phyloP scores from a whole-genome alignment of 805 yeast species.

The Hemisphaericaspora nanyangensis region DNA sequence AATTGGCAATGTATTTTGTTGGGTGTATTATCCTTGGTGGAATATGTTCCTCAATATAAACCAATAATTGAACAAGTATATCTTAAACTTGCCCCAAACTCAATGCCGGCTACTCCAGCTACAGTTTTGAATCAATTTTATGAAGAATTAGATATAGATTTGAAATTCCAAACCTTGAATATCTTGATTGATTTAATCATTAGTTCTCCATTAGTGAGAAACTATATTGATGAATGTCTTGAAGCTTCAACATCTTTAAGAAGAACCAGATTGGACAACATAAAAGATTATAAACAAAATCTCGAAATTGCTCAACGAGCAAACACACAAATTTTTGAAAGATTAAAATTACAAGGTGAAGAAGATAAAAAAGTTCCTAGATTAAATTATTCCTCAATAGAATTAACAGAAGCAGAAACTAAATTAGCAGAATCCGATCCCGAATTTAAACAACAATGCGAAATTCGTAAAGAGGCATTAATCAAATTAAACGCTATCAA shows the following conservation, averaged over 20 bases:
- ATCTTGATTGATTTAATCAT: constrained; percentile 62
- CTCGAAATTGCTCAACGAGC: constrained; percentile 47
- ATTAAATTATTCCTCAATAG: constrained; percentile 29
- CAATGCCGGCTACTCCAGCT: constrained; percentile 44
- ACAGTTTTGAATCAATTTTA: constrained; percentile 55
- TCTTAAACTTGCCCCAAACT: constrained; percentile 55
- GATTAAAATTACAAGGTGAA: constrained; percentile 4
- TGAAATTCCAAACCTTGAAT: constrained; percentile 54
- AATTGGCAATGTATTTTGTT: constrained; percentile 77
- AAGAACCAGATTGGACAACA: constrained; percentile 61
- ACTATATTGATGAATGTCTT: constrained; percentile 62
- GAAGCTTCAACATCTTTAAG: constrained; percentile 61
- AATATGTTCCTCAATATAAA: constrained; percentile 52
- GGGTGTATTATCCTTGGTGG: constrained; percentile 64
- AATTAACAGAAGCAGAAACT: constrained; percentile 38
- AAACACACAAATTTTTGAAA: constrained; percentile 21
- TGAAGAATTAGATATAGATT: constrained; percentile 44
- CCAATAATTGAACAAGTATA: constrained; percentile 49
- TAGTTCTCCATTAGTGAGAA: constrained; percentile 56
- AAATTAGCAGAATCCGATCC: constrained; percentile 37
- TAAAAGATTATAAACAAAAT: constrained; percentile 53
- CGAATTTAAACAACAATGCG: constrained; percentile 41
- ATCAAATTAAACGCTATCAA: constrained; percentile 44
- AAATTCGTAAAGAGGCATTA: constrained; percentile 40
- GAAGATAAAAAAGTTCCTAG: constrained; percentile 13